phyloP scores from a whole-genome alignment of 257 asterid species.

The Nicotiana obtusifolia region DNA sequence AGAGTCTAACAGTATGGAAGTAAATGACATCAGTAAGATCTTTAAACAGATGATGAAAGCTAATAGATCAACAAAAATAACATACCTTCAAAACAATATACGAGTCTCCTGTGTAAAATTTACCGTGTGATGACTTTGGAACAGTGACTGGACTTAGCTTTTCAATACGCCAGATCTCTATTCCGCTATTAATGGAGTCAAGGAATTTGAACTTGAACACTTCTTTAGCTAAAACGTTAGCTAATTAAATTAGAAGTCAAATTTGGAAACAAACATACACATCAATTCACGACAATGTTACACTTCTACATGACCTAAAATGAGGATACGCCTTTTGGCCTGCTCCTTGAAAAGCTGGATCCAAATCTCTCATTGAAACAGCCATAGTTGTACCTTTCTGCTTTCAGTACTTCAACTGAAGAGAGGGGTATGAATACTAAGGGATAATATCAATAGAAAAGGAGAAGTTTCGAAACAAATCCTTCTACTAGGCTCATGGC shows the following conservation, averaged over 20 bases:
- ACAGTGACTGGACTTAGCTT: slow-evolving; percentile 62
- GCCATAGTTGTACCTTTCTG: slow-evolving; percentile 48
- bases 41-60: slow-evolving; percentile 1
- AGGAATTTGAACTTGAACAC: slow-evolving; percentile 32
- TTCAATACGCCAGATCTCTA: slow-evolving; percentile 92
- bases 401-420: slow-evolving; percentile 3
- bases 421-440: slow-evolving; percentile 4
- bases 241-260: slow-evolving; percentile 6
- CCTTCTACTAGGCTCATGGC: neutral
- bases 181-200: slow-evolving; percentile 61
- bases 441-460: neutral
- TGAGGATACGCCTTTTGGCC: slow-evolving; percentile 98
- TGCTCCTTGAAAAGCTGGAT: slow-evolving; percentile 93
- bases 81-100: slow-evolving; percentile 79
- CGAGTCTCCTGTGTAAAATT: slow-evolving; percentile 80
- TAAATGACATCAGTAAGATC: neutral
- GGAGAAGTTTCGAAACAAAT: neutral
- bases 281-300: slow-evolving; percentile 5
- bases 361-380: slow-evolving; percentile 86
- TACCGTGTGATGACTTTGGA: slow-evolving; percentile 69
- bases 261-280: slow-evolving; percentile 3
- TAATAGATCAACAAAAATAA: neutral
- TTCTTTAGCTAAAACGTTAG: slow-evolving; percentile 12
- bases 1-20: neutral
- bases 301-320: slow-evolving; percentile 5